A percentile compares a stretch with the other conserved stretches of the same genome.
Evolutionary conservation across 352 stramenopile species (phyloP).

Genomic region (Pythium oligandrum): DNA sequence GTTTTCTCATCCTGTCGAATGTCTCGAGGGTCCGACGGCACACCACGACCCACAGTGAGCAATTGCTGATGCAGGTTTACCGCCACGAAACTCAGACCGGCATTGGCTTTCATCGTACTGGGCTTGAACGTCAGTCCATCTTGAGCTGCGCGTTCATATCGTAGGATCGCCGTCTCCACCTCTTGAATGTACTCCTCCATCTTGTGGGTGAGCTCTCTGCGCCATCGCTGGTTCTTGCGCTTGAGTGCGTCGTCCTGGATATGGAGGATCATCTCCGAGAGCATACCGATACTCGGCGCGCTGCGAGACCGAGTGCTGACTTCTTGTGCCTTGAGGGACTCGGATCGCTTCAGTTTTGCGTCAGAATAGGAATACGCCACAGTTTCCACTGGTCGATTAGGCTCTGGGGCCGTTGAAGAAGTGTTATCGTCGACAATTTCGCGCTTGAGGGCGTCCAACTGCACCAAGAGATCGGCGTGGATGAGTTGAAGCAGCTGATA

Average conservation of each 20-base stretch:
- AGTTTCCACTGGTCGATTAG: neutral
- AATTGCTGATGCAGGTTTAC: conserved; percentile 85
- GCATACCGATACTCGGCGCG: conserved; percentile 60
- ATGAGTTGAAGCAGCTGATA: conserved; percentile 83
- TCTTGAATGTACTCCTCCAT: conserved; percentile 84
- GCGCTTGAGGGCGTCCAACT: conserved; percentile 60
- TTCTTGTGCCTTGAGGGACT: no score
- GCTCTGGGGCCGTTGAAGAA: neutral
- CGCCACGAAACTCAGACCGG: conserved; percentile 65
- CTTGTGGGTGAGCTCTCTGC: conserved; percentile 56
- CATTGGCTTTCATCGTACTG: conserved; percentile 84
- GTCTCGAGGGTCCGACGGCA: conserved; percentile 32
- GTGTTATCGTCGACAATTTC: conserved; percentile 28
- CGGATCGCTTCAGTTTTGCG: no score
- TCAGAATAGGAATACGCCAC: neutral
- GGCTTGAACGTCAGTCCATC: conserved; percentile 79
- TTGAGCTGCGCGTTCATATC: conserved; percentile 66
- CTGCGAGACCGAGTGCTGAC: conserved; percentile 1
- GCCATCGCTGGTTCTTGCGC: conserved; percentile 79
- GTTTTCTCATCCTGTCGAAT: neutral
- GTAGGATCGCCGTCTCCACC: conserved; percentile 69
- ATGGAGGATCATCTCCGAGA: conserved; percentile 85
- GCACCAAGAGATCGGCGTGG: conserved; percentile 60
- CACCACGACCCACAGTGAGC: conserved; percentile 69
- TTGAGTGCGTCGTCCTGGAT: conserved; percentile 80